Base-by-base conservation (phyloP, 78 protist genomes). In the Dictyostelium brefeldianum region DNA sequence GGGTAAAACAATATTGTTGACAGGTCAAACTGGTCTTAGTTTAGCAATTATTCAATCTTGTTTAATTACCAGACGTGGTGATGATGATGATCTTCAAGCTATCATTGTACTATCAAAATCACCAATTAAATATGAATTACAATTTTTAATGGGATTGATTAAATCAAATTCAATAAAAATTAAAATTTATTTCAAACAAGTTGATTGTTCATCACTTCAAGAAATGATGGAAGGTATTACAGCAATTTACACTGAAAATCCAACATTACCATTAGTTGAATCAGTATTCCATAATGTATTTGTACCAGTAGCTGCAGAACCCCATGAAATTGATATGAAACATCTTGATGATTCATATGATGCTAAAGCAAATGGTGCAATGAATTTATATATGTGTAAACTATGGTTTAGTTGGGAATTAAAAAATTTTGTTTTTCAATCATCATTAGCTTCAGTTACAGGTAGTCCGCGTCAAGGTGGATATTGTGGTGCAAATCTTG, bases 401-500 rank as follows among this genome's bases (percentile, higher is more conserved):
- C 43, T 36, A 36, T 36, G 43, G 2, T 2, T 36, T 77, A 0
- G 43, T 20, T 50, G 57, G 53, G 7, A 89, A 14, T 22, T 79
- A 29, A 79, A 57, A 17, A 25, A 82, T 50, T 90, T 89, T 64
- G 57, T 96, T 15, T 48, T 94, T 3, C 65, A 65, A 27, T 94
- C 96, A 9, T 90, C 96, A 5, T 53, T 94, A n/a, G 67, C 57
- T 14, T 43, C 80, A 4, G 48, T 91, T 5, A 46, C 80, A 5
- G 96, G 96, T 12, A 48, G 77, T 46, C 48, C 47, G 11, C 94
- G 74, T 46, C 97, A 94, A 79, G 27, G 89, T 29, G 56, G 78
- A 43, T 96, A 96, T 74, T 83, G 87, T 20, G 71, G 95, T 27
- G 97, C 96, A 57, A 96, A 96, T 91, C 79, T 83, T 20, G 84